Base-by-base conservation (phyloP, 1,284 basidiomycete genomes). In the Leccinum pachyderme region DNA sequence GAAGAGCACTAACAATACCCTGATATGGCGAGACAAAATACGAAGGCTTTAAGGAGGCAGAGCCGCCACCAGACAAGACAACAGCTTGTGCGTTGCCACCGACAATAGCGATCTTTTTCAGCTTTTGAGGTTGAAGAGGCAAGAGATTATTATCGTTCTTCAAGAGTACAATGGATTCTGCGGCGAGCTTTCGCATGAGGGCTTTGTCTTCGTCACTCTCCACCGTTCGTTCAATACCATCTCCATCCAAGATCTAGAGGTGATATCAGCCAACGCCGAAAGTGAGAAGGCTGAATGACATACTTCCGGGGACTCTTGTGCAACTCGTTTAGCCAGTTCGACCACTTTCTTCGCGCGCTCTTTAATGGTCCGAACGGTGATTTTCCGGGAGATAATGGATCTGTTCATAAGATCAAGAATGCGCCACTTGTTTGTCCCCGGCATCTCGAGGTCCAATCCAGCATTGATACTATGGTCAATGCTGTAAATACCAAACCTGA, bases 371-470 rank as follows among this genome's bases (percentile, higher is more conserved):
- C 81, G 77, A 25, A 75, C 66, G 1, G 79, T 83, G 49, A 91
- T 70, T 72, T 91, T 92, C 18, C 85, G 76, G 5, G 83, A 78
- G 18, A 72, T 68, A 48, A 91, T 78, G 0, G 81, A 81, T 39
- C 89, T 80, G 58, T 81, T 81, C 60, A 91, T 77, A 24, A 84
- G 77, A 57, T 86, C 82, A 28, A 83, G 75, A 0, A 80, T 80
- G 5, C 87, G 77, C 85, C 86, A 89, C 62, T 86, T 86, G 69
- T 85, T 85, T 13, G 73, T 76, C 2, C 87, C 86, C 0, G 87
- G 86, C 87, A 91, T 90, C 67, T 93, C 91, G 27, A 93, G 78
- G 65, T 92, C 90, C 28, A 92, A 75, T 0, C 87, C 86, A 9
- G 88, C 88, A 57, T 89, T 89, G 63, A 91, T 76, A 31, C 80